These are phyloP conservation scores for Psilocybe cyanescens DNA, from an alignment of 768 basidiomycete species.

Conservation along the genomic window DNA sequence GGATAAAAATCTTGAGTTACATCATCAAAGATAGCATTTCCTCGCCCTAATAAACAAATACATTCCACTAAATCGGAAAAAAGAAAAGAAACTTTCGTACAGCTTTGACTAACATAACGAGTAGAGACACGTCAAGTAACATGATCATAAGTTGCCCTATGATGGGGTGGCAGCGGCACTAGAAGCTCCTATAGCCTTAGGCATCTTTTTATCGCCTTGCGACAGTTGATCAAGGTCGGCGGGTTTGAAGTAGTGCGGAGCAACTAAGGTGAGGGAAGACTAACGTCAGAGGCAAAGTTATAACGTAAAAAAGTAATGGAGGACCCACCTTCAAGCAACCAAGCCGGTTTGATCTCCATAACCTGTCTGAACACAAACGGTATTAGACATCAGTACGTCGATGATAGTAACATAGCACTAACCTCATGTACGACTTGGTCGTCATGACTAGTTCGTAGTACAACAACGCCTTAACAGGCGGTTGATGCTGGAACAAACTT, in stretches of 20 bases:
- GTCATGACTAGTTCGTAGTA: conserved; percentile 99
- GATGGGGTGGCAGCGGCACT: conserved; percentile 30
- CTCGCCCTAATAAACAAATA: not conserved
- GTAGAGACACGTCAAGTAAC: not conserved
- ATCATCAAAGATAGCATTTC: not conserved
- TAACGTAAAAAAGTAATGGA: not conserved
- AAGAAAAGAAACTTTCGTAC: not conserved
- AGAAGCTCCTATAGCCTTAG: conserved; percentile 67
- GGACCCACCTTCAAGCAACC: conserved; percentile 85
- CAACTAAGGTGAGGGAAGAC: conserved; percentile 54
- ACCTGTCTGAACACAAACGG: conserved; percentile 62
- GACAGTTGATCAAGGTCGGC: conserved; percentile 82
- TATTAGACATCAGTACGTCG: not conserved
- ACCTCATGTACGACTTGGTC: conserved; percentile 94
- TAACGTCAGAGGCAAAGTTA: not conserved
- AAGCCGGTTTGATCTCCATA: conserved; percentile 97
- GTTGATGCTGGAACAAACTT: conserved; percentile 93
- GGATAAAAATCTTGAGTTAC: conserved; percentile 19
- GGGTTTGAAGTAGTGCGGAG: conserved; percentile 94
- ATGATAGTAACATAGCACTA: conserved; percentile 21
- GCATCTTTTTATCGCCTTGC: conserved; percentile 90
- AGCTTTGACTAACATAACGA: not conserved
- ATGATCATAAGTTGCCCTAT: not conserved
- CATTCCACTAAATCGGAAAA: not conserved
- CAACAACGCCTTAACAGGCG: conserved; percentile 85